Evolutionary conservation across 202 grass and related monocot species (phyloP).

Genomic region (Brachypodium distachyon): DNA sequence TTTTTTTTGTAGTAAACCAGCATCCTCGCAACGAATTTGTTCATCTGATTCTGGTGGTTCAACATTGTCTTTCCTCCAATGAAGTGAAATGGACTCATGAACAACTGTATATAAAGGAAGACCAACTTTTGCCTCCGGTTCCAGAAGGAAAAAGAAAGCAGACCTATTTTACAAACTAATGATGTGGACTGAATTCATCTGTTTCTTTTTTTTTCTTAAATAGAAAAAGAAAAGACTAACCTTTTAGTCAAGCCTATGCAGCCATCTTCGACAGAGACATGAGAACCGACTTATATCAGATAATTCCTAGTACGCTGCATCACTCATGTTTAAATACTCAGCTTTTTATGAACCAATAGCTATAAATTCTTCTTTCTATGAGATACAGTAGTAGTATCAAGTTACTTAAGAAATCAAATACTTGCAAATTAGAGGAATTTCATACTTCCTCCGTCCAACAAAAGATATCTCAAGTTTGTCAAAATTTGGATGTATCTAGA

Average conservation of each 20-base stretch:
- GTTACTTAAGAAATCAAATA: too few relatives aligned
- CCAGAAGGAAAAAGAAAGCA: neutral
- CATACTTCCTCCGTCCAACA: too few relatives aligned
- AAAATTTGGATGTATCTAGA: too few relatives aligned
- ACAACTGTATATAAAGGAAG: neutral
- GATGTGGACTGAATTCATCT: neutral
- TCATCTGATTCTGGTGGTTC: too few relatives aligned
- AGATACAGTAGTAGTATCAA: too few relatives aligned
- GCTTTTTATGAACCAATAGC: neutral
- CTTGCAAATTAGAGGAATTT: too few relatives aligned
- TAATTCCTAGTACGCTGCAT: neutral
- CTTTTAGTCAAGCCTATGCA: neutral
- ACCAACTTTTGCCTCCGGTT: neutral
- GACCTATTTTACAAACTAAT: neutral
- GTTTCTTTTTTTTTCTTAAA: too few relatives aligned
- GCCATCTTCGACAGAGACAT: neutral
- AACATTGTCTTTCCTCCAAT: neutral
- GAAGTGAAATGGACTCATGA: neutral
- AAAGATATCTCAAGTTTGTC: too few relatives aligned
- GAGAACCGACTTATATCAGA: neutral
- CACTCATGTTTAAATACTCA: neutral
- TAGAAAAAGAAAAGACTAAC: too few relatives aligned
- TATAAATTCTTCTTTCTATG: neutral
- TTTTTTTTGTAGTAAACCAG: too few relatives aligned
- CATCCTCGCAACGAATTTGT: too few relatives aligned